phyloP scores from a whole-genome alignment of 2,329 filamentous ascomycete genomes.

The Cladosporium phlei region DNA sequence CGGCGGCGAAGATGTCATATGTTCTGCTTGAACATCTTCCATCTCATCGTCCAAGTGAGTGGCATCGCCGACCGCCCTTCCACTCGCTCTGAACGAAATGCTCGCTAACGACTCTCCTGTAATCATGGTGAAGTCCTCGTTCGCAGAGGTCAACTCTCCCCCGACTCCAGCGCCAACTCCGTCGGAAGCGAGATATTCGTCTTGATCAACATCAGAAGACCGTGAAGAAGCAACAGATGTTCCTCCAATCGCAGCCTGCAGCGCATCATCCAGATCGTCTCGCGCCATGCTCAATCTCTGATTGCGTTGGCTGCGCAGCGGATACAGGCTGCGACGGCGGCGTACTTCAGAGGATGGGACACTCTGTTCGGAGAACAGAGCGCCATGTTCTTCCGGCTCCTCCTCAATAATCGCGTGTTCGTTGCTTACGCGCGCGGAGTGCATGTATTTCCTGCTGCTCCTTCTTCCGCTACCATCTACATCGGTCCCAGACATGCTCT shows the following conservation, averaged over 20 bases:
- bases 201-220: neutral
- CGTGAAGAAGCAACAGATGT: neutral
- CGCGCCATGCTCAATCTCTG: slow-evolving; percentile 27
- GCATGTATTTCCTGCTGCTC: neutral
- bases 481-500: slow-evolving; percentile 23
- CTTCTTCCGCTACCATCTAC: neutral
- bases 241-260: slow-evolving; percentile 24
- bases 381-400: neutral
- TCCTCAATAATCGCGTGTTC: neutral
- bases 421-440: neutral
- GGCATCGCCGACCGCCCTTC: slow-evolving; percentile 10
- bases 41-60: neutral
- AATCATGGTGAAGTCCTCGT: slow-evolving; percentile 50
- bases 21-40: neutral
- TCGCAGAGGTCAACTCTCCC: slow-evolving; percentile 45
- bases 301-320: slow-evolving; percentile 14
- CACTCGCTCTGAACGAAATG: slow-evolving; percentile 21
- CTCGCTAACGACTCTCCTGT: slow-evolving; percentile 44
- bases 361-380: slow-evolving; percentile 4
- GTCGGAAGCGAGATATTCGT: neutral
- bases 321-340: slow-evolving; percentile 4
- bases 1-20: slow-evolving; percentile 32
- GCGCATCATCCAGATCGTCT: slow-evolving; percentile 28
- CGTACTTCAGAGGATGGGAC: slow-evolving; percentile 10
- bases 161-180: slow-evolving; percentile 4